A percentile compares a stretch with the other conserved stretches of the same genome.
Conservation (phyloP, 73 alveolate genomes). For the Paramecium pentaurelia region DNA sequence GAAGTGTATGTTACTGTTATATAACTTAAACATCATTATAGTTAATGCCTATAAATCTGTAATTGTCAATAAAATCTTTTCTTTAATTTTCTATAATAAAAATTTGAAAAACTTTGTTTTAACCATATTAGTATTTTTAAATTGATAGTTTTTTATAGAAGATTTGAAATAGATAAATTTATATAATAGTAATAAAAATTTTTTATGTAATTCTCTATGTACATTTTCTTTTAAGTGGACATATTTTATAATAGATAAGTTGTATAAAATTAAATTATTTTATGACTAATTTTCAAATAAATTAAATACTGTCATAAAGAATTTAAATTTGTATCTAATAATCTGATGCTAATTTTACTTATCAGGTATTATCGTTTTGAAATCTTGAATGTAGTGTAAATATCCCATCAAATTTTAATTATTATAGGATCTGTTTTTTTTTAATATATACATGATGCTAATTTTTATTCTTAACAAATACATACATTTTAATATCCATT, state of each 20-base stretch:
- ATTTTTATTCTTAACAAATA: background rate
- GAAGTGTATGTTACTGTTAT: constrained; percentile 47
- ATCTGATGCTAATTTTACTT: constrained; percentile 1
- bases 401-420: constrained; percentile 49
- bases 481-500: background rate
- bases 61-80: constrained; percentile 15
- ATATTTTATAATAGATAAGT: constrained; percentile 32
- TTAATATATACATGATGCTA: constrained; percentile 8
- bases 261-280: constrained; percentile 47
- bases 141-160: too few relatives aligned
- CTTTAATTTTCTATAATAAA: background rate
- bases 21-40: constrained; percentile 60
- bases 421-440: background rate
- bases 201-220: constrained; percentile 41
- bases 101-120: constrained; percentile 34
- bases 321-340: background rate
- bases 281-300: background rate
- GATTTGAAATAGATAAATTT: too few relatives aligned
- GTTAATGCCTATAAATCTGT: constrained; percentile 80
- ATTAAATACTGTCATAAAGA: background rate
- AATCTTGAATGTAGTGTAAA: background rate
- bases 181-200: too few relatives aligned
- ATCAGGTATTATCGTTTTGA: background rate
- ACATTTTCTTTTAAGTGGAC: constrained; percentile 15
- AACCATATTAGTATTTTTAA: constrained; percentile 23